phyloP scores from a whole-genome alignment of 805 yeast species.

The Candida xiaguanensis region DNA sequence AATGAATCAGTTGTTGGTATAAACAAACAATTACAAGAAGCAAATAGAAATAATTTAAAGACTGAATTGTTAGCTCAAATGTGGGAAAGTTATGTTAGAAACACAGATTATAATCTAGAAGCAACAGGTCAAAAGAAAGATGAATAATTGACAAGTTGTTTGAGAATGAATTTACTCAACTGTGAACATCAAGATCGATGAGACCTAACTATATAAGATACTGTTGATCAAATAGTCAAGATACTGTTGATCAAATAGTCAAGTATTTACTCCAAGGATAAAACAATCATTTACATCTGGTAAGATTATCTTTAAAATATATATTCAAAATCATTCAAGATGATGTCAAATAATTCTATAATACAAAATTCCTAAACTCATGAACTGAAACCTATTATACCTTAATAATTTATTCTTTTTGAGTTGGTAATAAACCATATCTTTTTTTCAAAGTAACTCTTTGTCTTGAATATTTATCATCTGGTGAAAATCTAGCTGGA shows the following conservation, averaged over 20 bases:
- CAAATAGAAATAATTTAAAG: conserved; percentile 64
- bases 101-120: conserved; percentile 65
- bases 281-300: no score
- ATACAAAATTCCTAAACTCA: background rate
- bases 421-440: conserved; percentile 83
- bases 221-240: no score
- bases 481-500: conserved; percentile 99
- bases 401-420: conserved; percentile 33
- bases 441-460: conserved; percentile 98
- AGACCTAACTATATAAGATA: no score
- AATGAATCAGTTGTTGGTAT: conserved; percentile 67
- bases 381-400: background rate
- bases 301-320: background rate
- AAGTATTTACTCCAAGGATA: no score
- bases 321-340: background rate
- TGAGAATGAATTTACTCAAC: no score
- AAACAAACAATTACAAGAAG: conserved; percentile 57
- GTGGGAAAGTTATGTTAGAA: conserved; percentile 74
- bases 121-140: conserved; percentile 60
- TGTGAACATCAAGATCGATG: no score
- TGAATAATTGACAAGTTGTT: background rate
- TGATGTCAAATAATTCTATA: no score
- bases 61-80: conserved; percentile 69
- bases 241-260: no score
- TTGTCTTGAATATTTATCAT: conserved; percentile 98